Conservation (phyloP, 805 yeast species). For the Kodamaea leandrae region DNA sequence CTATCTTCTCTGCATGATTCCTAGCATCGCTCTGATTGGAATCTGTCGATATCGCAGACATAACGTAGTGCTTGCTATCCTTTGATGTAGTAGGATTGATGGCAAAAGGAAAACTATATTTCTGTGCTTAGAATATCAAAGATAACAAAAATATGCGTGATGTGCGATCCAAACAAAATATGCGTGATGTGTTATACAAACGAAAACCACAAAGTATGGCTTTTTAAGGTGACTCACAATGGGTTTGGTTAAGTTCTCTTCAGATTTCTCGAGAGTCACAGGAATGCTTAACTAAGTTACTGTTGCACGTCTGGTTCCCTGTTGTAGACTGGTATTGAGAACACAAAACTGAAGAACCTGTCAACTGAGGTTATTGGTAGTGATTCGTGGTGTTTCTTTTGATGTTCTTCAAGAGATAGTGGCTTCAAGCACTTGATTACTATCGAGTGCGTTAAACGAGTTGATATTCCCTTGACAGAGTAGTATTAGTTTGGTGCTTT, state of each 20-base stretch:
- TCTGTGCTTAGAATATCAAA: not conserved
- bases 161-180: not conserved
- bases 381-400: no score
- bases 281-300: no score
- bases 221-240: not conserved
- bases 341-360: no score
- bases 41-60: conserved; percentile 8
- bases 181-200: conserved; percentile 3
- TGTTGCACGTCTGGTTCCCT: no score
- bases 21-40: conserved; percentile 2
- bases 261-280: no score
- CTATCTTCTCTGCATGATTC: conserved; percentile 26
- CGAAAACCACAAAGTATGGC: not conserved
- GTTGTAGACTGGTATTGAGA: no score
- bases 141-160: conserved; percentile 5
- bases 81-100: not conserved
- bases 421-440: no score
- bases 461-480: no score
- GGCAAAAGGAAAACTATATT: conserved; percentile 1
- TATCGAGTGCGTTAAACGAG: no score
- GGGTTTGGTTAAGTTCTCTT: not conserved
- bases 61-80: not conserved
- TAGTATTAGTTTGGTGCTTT: no score
- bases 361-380: no score
- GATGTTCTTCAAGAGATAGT: no score